phyloP scores from a whole-genome alignment of 352 stramenopile genomes.

The Pythium aristosporum region DNA sequence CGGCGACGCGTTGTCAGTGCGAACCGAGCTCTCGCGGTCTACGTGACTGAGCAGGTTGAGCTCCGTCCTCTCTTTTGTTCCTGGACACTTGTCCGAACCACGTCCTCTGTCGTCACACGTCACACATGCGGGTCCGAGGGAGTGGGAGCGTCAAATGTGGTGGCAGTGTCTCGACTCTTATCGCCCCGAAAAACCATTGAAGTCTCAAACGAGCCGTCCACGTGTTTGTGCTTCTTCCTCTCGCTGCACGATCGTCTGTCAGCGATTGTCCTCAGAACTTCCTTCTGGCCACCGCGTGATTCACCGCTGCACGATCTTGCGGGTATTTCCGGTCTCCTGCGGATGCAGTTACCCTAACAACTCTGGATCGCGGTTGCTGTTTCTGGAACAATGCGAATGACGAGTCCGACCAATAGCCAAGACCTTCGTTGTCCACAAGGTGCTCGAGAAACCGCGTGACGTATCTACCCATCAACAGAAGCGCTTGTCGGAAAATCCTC shows the following conservation, averaged over 20 bases:
- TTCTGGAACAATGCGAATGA: no score
- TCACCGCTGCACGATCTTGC: not conserved
- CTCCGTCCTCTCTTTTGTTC: constrained; percentile 7
- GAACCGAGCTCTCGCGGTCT: not conserved
- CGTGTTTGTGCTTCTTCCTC: constrained; percentile 1
- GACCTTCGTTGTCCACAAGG: no score
- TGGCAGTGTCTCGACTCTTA: constrained; percentile 8
- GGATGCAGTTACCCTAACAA: no score
- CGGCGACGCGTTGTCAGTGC: not conserved
- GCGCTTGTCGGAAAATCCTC: not conserved
- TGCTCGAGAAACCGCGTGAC: no score
- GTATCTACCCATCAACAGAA: no score
- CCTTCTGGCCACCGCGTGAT: not conserved
- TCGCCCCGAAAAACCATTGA: not conserved
- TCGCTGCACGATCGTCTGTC: constrained; percentile 5
- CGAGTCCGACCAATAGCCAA: no score
- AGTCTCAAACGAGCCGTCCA: not conserved
- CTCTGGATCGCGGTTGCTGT: no score
- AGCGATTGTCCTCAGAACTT: not conserved
- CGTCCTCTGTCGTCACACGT: constrained; percentile 7
- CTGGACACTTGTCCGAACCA: not conserved
- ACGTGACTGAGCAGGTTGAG: constrained; percentile 8
- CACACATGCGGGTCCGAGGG: constrained; percentile 1
- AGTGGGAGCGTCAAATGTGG: not conserved
- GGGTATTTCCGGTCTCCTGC: not conserved